Evolutionary conservation across 1,284 basidiomycete species (phyloP).

Genomic region (Leccinum cinnamomeum): DNA sequence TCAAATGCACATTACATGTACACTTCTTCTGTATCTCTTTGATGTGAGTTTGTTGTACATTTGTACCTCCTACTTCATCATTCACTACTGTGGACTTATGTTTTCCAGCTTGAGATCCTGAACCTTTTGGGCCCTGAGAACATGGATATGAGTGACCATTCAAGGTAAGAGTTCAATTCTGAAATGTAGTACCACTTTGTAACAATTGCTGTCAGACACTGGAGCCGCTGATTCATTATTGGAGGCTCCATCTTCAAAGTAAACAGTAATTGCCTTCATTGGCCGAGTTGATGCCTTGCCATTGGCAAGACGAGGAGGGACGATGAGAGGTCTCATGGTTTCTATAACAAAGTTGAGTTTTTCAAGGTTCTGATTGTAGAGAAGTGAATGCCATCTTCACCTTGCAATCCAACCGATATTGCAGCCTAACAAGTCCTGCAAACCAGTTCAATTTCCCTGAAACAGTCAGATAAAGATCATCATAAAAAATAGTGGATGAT

Average conservation of each 20-base stretch:
- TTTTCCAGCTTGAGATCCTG: background rate
- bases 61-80: background rate
- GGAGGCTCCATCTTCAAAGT: background rate
- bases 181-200: background rate
- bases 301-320: background rate
- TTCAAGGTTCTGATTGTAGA: background rate
- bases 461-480: background rate
- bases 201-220: background rate
- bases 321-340: background rate
- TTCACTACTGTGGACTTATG: background rate
- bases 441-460: background rate
- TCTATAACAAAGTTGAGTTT: background rate
- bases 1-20: background rate
- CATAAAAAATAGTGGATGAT: background rate
- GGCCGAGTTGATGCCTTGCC: background rate
- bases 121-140: background rate
- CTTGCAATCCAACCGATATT: background rate
- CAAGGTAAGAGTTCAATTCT: background rate
- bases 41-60: background rate
- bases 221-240: background rate
- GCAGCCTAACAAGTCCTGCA: background rate
- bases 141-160: background rate
- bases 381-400: background rate
- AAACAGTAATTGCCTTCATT: background rate
- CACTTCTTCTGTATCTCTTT: background rate